These are phyloP conservation scores for Coemansia sp. DNA, from an alignment of 192 early-diverging fungal genomes.

Conservation along the genomic window DNA sequence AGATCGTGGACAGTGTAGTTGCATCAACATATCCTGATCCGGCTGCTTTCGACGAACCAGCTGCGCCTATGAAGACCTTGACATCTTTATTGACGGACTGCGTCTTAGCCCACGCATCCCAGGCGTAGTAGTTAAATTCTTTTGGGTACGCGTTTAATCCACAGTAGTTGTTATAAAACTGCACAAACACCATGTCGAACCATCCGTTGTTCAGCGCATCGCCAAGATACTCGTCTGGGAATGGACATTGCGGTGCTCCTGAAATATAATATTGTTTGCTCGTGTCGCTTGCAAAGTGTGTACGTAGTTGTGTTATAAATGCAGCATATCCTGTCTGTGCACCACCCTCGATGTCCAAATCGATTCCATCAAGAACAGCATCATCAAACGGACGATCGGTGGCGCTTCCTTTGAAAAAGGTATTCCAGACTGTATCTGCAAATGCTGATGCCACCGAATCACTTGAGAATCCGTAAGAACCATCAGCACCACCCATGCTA, in stretches of 20 bases:
- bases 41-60: conserved; percentile 57
- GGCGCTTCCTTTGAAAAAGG: conserved; percentile 60
- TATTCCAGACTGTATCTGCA: conserved; percentile 60
- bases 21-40: conserved; percentile 54
- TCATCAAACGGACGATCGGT: conserved; percentile 59
- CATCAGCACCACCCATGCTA: conserved; percentile 66
- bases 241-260: conserved; percentile 64
- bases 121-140: conserved; percentile 58
- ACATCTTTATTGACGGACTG: conserved; percentile 59
- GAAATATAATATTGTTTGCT: conserved; percentile 33
- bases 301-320: conserved; percentile 51
- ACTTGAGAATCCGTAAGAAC: conserved; percentile 55
- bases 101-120: conserved; percentile 62
- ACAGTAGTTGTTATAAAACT: conserved; percentile 71
- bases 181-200: conserved; percentile 66
- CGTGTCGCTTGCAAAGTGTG: conserved; percentile 31
- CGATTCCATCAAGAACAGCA: conserved; percentile 62
- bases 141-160: conserved; percentile 47
- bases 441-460: conserved; percentile 34
- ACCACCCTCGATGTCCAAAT: conserved; percentile 61
- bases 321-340: conserved; percentile 53
- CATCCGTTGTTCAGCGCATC: conserved; percentile 58
- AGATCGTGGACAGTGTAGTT: conserved; percentile 37
- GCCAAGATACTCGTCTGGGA: conserved; percentile 58
- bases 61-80: conserved; percentile 59